phyloP scores from a whole-genome alignment of 2,329 filamentous ascomycete genomes.

The Colletotrichum sp. region DNA sequence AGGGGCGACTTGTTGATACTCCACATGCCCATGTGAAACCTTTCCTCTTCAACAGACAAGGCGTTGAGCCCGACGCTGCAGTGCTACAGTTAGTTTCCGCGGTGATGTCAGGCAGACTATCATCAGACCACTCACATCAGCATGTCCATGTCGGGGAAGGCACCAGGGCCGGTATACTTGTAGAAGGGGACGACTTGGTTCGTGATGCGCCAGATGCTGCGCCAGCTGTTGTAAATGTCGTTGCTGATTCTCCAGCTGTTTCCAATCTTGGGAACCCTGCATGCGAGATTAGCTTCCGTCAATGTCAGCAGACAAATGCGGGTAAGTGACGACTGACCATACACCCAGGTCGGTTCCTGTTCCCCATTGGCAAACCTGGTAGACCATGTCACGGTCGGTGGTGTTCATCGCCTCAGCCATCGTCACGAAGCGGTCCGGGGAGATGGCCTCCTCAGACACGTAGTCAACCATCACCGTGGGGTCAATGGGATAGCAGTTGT shows the following conservation, averaged over 20 bases:
- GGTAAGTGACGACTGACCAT: slow-evolving; percentile 34
- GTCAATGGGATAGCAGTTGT: slow-evolving; percentile 53
- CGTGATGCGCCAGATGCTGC: slow-evolving; percentile 54
- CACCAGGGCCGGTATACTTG: slow-evolving; percentile 46
- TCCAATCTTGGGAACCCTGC: slow-evolving; percentile 28
- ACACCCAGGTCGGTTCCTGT: slow-evolving; percentile 50
- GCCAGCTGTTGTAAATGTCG: slow-evolving; percentile 57
- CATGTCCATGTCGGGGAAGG: slow-evolving; percentile 60
- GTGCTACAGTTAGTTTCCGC: background rate
- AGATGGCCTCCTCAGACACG: slow-evolving; percentile 39
- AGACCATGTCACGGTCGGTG: slow-evolving; percentile 46
- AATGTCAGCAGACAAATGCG: background rate
- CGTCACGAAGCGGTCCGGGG: slow-evolving; percentile 45
- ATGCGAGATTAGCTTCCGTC: background rate
- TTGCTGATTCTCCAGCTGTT: slow-evolving; percentile 58
- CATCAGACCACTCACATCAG: slow-evolving; percentile 38
- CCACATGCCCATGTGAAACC: slow-evolving; percentile 59
- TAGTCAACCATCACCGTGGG: slow-evolving; percentile 46
- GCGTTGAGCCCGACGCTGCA: slow-evolving; percentile 49
- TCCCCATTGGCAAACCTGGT: slow-evolving; percentile 60
- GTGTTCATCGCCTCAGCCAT: slow-evolving; percentile 48
- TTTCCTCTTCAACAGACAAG: slow-evolving; percentile 50
- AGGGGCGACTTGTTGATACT: slow-evolving; percentile 56
- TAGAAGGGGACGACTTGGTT: slow-evolving; percentile 56
- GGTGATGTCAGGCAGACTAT: background rate